phyloP scores from a whole-genome alignment of 305 asterid species.

The Ilex paraguariensis region DNA sequence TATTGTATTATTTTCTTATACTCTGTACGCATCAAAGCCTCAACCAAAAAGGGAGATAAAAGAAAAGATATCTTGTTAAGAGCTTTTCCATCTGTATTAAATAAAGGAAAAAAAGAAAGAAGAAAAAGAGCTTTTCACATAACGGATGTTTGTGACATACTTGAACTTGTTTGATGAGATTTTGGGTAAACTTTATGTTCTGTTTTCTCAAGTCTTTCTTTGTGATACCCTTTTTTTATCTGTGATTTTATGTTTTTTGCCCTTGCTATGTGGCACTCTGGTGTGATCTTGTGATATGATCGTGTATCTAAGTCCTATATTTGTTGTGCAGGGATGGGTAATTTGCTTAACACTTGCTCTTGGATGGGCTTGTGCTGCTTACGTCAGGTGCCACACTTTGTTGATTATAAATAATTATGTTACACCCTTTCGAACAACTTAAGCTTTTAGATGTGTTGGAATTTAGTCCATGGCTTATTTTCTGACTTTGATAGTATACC shows the following conservation, averaged over 20 bases:
- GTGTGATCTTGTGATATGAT: not conserved
- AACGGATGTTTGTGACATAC: no score
- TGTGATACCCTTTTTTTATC: not conserved
- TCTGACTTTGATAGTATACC: not conserved
- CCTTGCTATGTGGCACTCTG: not conserved
- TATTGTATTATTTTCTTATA: no score
- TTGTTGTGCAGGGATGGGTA: conserved; percentile 54
- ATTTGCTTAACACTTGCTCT: conserved; percentile 83
- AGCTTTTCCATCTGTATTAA: no score
- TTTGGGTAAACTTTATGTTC: not conserved
- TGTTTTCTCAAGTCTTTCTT: not conserved
- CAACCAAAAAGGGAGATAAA: no score
- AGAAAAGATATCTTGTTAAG: no score
- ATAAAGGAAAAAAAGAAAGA: no score
- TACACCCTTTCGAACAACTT: no score
- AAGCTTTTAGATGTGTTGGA: not conserved
- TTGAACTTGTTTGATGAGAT: not conserved
- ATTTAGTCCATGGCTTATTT: not conserved
- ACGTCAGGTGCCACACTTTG: conserved; percentile 59
- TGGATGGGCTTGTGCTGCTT: conserved; percentile 95
- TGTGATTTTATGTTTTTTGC: not conserved
- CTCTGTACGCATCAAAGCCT: no score
- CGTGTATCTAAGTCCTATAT: not conserved
- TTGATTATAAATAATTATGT: not conserved
- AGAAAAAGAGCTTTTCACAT: no score